phyloP scores from a whole-genome alignment of 495 filamentous ascomycete genomes.

The Thozetella sp. region DNA sequence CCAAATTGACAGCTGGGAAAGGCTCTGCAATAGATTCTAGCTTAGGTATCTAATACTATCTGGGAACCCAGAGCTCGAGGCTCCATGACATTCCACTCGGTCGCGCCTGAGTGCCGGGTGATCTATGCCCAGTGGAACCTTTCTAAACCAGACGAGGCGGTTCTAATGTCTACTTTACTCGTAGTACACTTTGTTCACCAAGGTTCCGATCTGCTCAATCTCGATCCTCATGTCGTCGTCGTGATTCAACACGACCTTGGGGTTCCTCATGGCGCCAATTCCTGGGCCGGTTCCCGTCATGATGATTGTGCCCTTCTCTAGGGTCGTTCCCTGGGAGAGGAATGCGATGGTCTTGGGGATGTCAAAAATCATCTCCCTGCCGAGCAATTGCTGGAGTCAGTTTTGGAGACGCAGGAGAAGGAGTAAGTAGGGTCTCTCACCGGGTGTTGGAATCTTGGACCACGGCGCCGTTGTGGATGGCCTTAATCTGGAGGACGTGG shows the following conservation, averaged over 20 bases:
- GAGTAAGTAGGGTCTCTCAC: background rate
- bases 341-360: slow-evolving; percentile 30
- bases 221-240: slow-evolving; percentile 32
- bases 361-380: slow-evolving; percentile 36
- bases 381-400: slow-evolving; percentile 2
- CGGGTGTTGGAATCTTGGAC: slow-evolving; percentile 26
- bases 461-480: slow-evolving; percentile 24
- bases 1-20: background rate
- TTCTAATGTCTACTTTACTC: too few species aligned
- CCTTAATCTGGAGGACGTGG: slow-evolving; percentile 25
- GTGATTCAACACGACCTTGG: slow-evolving; percentile 26
- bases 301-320: slow-evolving; percentile 36
- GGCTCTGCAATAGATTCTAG: too few species aligned
- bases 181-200: slow-evolving; percentile 19
- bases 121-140: too few species aligned
- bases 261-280: slow-evolving; percentile 27
- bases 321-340: slow-evolving; percentile 37
- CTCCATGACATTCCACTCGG: too few species aligned
- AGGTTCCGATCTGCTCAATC: slow-evolving; percentile 22
- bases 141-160: too few species aligned
- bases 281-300: slow-evolving; percentile 45
- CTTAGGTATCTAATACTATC: too few species aligned
- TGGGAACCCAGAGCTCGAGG: too few species aligned
- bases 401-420: background rate
- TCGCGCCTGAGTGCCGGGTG: too few species aligned